Conservation (phyloP, 2,329 filamentous ascomycete species). For the Cercospora brassicicola region DNA sequence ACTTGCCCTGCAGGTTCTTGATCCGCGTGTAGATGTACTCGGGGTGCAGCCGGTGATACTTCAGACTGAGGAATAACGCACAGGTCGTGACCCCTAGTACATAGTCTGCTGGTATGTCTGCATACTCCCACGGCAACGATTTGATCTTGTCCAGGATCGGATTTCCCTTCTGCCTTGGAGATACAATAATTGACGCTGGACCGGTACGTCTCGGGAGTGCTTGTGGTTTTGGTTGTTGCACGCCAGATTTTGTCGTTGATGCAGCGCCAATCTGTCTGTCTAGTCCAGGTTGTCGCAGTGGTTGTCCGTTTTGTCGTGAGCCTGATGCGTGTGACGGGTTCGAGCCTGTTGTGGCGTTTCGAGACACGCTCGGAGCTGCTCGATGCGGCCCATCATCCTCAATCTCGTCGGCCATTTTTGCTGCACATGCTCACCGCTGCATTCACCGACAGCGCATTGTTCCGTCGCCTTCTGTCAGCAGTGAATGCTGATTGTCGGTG, state of each 20-base stretch:
- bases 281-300: constrained; percentile 22
- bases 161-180: constrained; percentile 90
- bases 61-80: constrained; percentile 87
- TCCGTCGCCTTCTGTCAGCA: not conserved
- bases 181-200: constrained; percentile 82
- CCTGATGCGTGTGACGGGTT: constrained; percentile 23
- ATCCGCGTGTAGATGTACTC: constrained; percentile 98
- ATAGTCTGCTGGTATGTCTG: constrained; percentile 94
- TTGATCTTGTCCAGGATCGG: constrained; percentile 82
- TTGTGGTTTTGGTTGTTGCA: constrained; percentile 78
- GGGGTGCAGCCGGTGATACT: constrained; percentile 94
- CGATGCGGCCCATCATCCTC: constrained; percentile 25
- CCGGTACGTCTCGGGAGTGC: constrained; percentile 66
- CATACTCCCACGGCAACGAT: constrained; percentile 90
- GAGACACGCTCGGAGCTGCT: constrained; percentile 20
- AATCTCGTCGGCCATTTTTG: constrained; percentile 32
- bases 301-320: constrained; percentile 11
- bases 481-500: not conserved
- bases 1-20: constrained; percentile 77
- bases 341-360: constrained; percentile 24
- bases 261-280: constrained; percentile 28
- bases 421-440: not conserved
- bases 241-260: constrained; percentile 27
- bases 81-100: constrained; percentile 84
- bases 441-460: not conserved